Evolutionary conservation across 345 rosid genomes (phyloP).

Genomic region (Linum trigynum): DNA sequence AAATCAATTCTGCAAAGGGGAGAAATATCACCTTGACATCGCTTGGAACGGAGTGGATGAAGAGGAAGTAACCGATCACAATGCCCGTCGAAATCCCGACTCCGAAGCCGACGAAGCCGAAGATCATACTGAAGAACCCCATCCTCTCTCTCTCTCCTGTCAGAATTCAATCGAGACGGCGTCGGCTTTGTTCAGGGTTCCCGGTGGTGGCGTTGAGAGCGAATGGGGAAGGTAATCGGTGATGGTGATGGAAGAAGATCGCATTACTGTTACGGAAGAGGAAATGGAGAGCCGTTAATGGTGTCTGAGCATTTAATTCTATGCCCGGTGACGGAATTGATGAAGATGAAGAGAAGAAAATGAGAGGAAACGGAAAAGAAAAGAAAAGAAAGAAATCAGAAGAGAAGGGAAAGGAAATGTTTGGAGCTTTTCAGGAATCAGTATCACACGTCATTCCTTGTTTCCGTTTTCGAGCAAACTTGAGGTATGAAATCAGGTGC

Average conservation of each 20-base stretch:
- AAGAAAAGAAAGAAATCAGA: neutral
- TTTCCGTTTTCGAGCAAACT: neutral
- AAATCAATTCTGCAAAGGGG: neutral
- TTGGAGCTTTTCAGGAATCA: neutral
- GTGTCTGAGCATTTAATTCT: no score
- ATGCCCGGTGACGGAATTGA: no score
- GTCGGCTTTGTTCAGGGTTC: no score
- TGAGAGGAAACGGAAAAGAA: neutral
- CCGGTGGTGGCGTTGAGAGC: no score
- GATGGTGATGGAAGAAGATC: no score
- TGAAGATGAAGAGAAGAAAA: no score
- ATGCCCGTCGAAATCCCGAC: conserved; percentile 73
- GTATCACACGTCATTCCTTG: neutral
- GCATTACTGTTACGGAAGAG: no score
- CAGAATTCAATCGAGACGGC: no score
- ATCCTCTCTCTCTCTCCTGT: conserved; percentile 19
- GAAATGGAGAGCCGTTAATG: no score
- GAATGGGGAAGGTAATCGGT: no score
- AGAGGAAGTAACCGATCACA: conserved; percentile 59
- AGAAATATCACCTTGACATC: conserved; percentile 55
- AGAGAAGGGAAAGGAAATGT: neutral
- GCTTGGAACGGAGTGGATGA: conserved; percentile 64
- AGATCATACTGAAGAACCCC: conserved; percentile 63
- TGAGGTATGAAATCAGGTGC: neutral
- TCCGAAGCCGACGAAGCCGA: conserved; percentile 83